Evolutionary conservation across 2,329 filamentous ascomycete species (phyloP).

Genomic region (Ophiosphaerella korrae): DNA sequence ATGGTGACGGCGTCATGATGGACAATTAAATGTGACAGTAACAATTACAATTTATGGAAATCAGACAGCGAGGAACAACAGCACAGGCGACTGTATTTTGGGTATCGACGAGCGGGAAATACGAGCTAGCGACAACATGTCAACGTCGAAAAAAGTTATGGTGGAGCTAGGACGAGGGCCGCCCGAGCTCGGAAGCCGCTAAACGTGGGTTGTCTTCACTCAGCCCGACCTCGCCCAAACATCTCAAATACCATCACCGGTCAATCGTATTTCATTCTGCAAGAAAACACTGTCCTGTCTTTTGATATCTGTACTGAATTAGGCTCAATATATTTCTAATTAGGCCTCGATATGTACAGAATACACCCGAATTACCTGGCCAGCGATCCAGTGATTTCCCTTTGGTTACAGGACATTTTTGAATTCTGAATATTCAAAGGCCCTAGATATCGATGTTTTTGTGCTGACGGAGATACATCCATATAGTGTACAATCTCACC

Average conservation of each 20-base stretch:
- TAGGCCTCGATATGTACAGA: too few species aligned
- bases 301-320: too few species aligned
- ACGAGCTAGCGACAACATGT: slow-evolving; percentile 3
- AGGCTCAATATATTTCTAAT: too few species aligned
- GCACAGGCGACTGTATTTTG: slow-evolving; percentile 1
- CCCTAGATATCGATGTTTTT: too few species aligned
- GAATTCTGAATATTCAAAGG: too few species aligned
- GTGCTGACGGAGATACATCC: background rate
- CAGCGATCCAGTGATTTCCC: too few species aligned
- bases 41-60: slow-evolving; percentile 1
- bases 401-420: too few species aligned
- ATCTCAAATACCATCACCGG: background rate
- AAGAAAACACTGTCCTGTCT: too few species aligned
- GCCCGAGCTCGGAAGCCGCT: slow-evolving; percentile 4
- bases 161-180: background rate
- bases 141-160: slow-evolving; percentile 1
- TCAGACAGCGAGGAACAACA: background rate
- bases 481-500: background rate
- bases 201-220: background rate
- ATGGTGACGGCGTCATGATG: slow-evolving; percentile 37
- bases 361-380: too few species aligned
- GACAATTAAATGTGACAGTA: background rate
- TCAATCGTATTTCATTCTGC: background rate
- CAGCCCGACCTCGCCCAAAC: background rate
- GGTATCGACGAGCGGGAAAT: slow-evolving; percentile 4